Evolutionary conservation across 2,329 filamentous ascomycete species (phyloP), one percentile per base, ranked within the genome.

Genomic region (Fusarium bulbicola): DNA sequence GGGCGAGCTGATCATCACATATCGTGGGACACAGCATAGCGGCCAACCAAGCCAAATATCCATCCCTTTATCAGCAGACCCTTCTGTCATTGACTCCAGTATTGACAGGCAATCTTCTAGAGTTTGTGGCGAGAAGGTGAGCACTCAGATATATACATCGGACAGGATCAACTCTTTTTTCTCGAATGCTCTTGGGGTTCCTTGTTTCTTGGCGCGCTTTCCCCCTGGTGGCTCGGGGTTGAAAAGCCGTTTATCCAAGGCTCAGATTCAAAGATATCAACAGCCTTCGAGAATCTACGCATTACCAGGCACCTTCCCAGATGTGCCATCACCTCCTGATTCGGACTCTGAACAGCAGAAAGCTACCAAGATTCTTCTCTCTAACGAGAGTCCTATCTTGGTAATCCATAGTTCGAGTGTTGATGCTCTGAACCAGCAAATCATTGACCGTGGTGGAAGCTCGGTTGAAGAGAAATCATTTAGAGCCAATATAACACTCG

Each of bases 361-460:
- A 50, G 79, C 34, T 63, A 81, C 60, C 80, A 87, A 91, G 7
- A 95, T 98, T 39, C 84, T 96, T 0, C 85, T 99, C 7, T 93
- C 95, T 30, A 99, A 99, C 80, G 96, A 98, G 81, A 97, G 94
- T 59, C 95, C 96, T 0, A 97, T 99, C 49, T 87, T 99, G 2
- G 89, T 94, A 52, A 92, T 98, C 63, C 94, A 93, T 26, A 88
- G 90, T 60, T 91, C 93, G 15, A 98, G 95, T 74, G 88, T 98
- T 53, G 91, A 93, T 52, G 88, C 87, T 5, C 83, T 98, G 13
- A 98, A 98, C 78, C 84, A 88, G 67, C 85, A 90, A 18, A 96
- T 98, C 75, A 87, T 84, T 59, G 81, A 83, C 8, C 86, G 84
- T n/a, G 88, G 88, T 26, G 89, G 90, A n/a, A 90, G 87, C 70